phyloP scores from a whole-genome alignment of 768 basidiomycete genomes.

The Boletus edulis region DNA sequence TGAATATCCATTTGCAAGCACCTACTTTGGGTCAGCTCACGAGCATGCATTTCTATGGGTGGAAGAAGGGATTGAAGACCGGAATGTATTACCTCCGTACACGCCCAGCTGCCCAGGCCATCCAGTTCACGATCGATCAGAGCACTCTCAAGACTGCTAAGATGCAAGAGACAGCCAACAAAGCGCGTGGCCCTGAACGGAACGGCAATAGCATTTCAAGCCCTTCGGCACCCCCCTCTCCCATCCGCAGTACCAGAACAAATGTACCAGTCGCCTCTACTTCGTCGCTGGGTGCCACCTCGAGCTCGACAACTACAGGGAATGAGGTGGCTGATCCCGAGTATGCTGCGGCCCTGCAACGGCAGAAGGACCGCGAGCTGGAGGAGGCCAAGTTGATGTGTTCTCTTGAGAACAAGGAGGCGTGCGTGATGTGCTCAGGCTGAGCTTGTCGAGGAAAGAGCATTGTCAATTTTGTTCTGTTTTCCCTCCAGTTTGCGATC shows the following conservation, averaged over 20 bases:
- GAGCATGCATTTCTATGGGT: slow-evolving; percentile 98
- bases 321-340: slow-evolving; percentile 56
- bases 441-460: slow-evolving; percentile 31
- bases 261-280: slow-evolving; percentile 30
- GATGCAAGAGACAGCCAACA: slow-evolving; percentile 22
- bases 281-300: slow-evolving; percentile 14
- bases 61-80: slow-evolving; percentile 98
- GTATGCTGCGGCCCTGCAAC: slow-evolving; percentile 73
- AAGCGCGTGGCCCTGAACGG: slow-evolving; percentile 14
- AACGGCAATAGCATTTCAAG: slow-evolving; percentile 17
- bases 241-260: slow-evolving; percentile 28
- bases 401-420: slow-evolving; percentile 92
- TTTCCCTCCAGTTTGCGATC: not conserved
- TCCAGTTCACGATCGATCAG: slow-evolving; percentile 96
- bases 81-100: slow-evolving; percentile 99
- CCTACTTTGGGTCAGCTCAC: slow-evolving; percentile 92
- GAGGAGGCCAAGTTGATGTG: slow-evolving; percentile 83
- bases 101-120: slow-evolving; percentile 90
- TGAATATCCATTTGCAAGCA: slow-evolving; percentile 90
- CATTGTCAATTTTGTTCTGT: not conserved
- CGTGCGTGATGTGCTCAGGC: slow-evolving; percentile 89
- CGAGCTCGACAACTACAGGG: slow-evolving; percentile 24
- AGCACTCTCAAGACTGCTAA: slow-evolving; percentile 62
- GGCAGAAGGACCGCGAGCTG: slow-evolving; percentile 68
- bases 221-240: slow-evolving; percentile 28